phyloP scores from a whole-genome alignment of 2,329 filamentous ascomycete genomes.

The Drechslerella stenobrocha region DNA sequence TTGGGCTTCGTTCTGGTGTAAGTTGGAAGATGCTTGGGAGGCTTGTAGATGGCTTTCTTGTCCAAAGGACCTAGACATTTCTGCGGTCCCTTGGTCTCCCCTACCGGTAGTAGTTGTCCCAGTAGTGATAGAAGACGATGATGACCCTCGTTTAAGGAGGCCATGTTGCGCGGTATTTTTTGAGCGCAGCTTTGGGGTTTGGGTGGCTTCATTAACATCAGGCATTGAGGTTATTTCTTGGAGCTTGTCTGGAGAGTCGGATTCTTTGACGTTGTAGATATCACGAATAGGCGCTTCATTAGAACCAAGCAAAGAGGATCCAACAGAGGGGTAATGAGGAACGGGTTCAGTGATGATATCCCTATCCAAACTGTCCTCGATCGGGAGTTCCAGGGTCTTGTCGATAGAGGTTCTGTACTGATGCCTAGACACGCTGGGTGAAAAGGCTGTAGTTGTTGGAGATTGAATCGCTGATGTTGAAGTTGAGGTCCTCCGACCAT shows the following conservation, averaged over 20 bases:
- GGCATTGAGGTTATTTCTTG: constrained; percentile 10
- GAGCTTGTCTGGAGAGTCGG: constrained; percentile 14
- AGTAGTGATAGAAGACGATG: constrained; percentile 41
- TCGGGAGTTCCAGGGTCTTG: constrained; percentile 42
- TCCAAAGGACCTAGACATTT: constrained; percentile 40
- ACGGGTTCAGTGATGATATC: constrained; percentile 38
- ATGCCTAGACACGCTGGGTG: constrained; percentile 29
- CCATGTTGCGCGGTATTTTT: constrained; percentile 32
- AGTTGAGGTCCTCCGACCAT: constrained; percentile 32
- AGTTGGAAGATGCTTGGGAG: constrained; percentile 50
- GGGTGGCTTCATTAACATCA: constrained; percentile 22
- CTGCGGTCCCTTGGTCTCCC: constrained; percentile 30
- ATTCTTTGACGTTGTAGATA: constrained; percentile 23
- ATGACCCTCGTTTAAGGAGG: constrained; percentile 40
- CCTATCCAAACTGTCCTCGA: constrained; percentile 19
- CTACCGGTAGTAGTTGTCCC: constrained; percentile 43
- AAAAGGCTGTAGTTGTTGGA: constrained; percentile 19
- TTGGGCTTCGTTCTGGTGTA: constrained; percentile 53
- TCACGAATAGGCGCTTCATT: constrained; percentile 20
- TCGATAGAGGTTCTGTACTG: constrained; percentile 43
- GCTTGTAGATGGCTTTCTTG: constrained; percentile 20
- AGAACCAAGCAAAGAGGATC: constrained; percentile 27
- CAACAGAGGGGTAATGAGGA: constrained; percentile 31
- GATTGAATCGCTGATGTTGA: constrained; percentile 43
- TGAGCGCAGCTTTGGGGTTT: constrained; percentile 19